phyloP scores from a whole-genome alignment of 164 flowering plant genomes.

The Cinnamomum micranthum region DNA sequence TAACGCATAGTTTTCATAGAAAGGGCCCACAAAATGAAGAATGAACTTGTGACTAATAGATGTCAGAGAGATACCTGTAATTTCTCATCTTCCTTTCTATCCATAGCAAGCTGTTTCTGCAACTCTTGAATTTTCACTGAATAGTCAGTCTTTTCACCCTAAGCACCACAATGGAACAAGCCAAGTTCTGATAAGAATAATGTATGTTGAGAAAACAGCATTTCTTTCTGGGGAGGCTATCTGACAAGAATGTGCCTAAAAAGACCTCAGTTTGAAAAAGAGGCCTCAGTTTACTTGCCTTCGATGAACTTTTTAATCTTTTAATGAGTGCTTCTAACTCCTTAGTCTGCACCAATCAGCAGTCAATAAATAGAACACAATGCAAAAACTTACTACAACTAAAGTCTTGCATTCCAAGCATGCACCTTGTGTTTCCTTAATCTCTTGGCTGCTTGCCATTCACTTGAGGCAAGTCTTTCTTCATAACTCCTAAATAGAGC shows the following conservation, averaged over 20 bases:
- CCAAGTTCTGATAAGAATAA: neutral
- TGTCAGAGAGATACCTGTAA: conserved; percentile 47
- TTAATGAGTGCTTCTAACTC: conserved; percentile 81
- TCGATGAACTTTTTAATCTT: conserved; percentile 66
- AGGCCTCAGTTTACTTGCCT: conserved; percentile 40
- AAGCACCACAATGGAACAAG: conserved; percentile 10
- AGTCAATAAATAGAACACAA: neutral
- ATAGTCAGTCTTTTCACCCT: conserved; percentile 85
- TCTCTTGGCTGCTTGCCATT: conserved; percentile 95
- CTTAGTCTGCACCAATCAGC: conserved; percentile 44
- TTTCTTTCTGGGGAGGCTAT: neutral
- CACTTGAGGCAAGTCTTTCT: conserved; percentile 82
- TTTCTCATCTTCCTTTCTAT: conserved; percentile 77
- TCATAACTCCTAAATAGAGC: conserved; percentile 84
- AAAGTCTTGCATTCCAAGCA: conserved; percentile 6
- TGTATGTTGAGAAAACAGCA: neutral
- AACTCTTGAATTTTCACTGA: conserved; percentile 85
- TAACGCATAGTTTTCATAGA: too few species aligned
- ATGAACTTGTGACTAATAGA: neutral
- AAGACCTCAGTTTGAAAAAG: neutral
- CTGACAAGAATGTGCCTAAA: neutral
- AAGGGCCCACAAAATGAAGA: too few species aligned
- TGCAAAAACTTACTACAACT: neutral
- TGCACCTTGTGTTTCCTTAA: conserved; percentile 89
- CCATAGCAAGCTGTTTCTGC: conserved; percentile 92